Percentiles rank a stretch among this genome's conserved stretches.
These are phyloP conservation scores for Polyporus arcularius DNA, from an alignment of 768 basidiomycete genomes.

Conservation along the genomic window DNA sequence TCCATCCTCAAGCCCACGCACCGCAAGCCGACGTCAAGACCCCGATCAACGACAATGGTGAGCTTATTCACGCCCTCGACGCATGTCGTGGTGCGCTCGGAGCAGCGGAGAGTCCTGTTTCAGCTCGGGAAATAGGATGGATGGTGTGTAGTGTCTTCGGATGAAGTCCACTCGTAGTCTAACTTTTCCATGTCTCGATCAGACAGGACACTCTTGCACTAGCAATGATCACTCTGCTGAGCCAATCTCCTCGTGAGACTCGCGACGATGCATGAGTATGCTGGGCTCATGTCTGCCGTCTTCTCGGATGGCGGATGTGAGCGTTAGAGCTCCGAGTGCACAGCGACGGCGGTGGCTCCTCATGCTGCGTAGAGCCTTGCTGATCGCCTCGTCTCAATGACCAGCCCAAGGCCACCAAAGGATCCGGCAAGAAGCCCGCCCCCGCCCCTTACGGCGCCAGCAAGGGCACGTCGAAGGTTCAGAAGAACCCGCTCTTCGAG, in stretches of 20 bases:
- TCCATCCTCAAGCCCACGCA: background rate
- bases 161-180: constrained; percentile 8
- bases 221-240: constrained; percentile 33
- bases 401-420: constrained; percentile 79
- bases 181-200: background rate
- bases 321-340: constrained; percentile 58
- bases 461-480: constrained; percentile 64
- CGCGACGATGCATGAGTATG: constrained; percentile 43
- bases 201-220: constrained; percentile 18
- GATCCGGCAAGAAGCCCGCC: constrained; percentile 82
- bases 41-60: constrained; percentile 22
- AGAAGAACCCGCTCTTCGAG: constrained; percentile 98
- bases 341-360: constrained; percentile 33
- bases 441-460: constrained; percentile 79
- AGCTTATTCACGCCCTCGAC: constrained; percentile 4
- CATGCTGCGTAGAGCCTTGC: constrained; percentile 24
- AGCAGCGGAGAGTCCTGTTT: constrained; percentile 19
- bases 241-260: constrained; percentile 25
- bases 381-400: constrained; percentile 79
- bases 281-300: constrained; percentile 39
- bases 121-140: constrained; percentile 21
- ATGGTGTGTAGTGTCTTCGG: constrained; percentile 27
- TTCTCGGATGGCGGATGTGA: constrained; percentile 25
- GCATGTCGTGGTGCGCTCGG: constrained; percentile 17
- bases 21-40: constrained; percentile 13